Conservation (phyloP, 1,139 yeast species). For the Cylindricascospora bacillispora region DNA sequence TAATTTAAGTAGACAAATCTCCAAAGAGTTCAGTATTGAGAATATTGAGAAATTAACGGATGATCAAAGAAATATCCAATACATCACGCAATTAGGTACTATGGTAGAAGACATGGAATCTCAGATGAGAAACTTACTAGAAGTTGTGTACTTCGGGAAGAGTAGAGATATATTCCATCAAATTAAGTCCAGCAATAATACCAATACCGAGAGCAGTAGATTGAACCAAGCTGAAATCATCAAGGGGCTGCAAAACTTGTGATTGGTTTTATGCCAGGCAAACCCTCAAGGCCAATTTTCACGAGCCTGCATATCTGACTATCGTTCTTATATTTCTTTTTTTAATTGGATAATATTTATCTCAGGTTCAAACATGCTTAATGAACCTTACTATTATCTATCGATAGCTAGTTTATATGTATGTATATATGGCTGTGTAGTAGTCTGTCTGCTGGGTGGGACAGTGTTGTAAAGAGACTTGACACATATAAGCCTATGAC, state of each 20-base stretch:
- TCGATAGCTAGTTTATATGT: too few species aligned
- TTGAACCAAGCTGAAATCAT: constrained; percentile 20
- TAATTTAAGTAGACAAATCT: constrained; percentile 67
- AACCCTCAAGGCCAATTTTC: not conserved
- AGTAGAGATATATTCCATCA: constrained; percentile 56
- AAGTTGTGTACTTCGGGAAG: constrained; percentile 92
- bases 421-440: too few species aligned
- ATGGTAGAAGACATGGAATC: constrained; percentile 82
- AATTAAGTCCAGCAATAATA: constrained; percentile 10
- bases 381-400: too few species aligned
- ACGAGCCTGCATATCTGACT: too few species aligned
- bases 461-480: too few species aligned
- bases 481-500: too few species aligned
- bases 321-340: too few species aligned
- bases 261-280: too few species aligned
- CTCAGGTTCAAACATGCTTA: too few species aligned
- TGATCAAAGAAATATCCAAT: constrained; percentile 25
- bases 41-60: constrained; percentile 12
- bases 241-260: constrained; percentile 22
- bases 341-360: too few species aligned
- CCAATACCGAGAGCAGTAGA: constrained; percentile 10
- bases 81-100: constrained; percentile 74
- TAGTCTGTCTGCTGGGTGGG: too few species aligned
- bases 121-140: constrained; percentile 73
- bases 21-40: constrained; percentile 26